A percentile compares a stretch with the other conserved stretches of the same genome.
phyloP scores from a whole-genome alignment of 805 yeast species.

The Yamadazyma scolyti region DNA sequence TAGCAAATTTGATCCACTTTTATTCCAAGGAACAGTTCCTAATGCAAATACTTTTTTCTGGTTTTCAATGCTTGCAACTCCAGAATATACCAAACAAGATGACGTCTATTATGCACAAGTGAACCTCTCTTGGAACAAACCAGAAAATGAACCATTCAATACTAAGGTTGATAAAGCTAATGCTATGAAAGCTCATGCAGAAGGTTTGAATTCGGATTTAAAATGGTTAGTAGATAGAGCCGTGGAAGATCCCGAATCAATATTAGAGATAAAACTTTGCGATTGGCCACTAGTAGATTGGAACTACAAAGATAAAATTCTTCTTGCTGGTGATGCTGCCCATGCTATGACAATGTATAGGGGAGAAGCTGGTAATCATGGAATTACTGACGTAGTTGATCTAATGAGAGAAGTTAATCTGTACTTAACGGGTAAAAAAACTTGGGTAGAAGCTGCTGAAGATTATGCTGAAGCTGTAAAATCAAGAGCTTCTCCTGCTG shows the following conservation, averaged over 20 bases:
- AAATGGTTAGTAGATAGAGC: constrained; percentile 13
- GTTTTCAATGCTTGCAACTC: constrained; percentile 21
- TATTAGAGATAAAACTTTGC: constrained; percentile 13
- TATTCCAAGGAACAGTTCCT: constrained; percentile 28
- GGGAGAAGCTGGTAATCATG: constrained; percentile 18
- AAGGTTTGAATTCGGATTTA: constrained; percentile 13
- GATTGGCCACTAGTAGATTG: constrained; percentile 16
- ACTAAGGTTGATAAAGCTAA: constrained; percentile 13
- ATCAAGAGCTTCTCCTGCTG: constrained; percentile 15
- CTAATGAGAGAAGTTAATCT: constrained; percentile 11
- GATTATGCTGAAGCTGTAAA: constrained; percentile 10
- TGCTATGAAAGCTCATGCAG: constrained; percentile 13
- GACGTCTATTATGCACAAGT: constrained; percentile 15
- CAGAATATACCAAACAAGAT: constrained; percentile 12
- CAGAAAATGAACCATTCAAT: constrained; percentile 12
- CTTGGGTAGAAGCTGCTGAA: constrained; percentile 11
- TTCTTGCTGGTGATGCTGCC: constrained; percentile 17
- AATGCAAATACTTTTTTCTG: constrained; percentile 20
- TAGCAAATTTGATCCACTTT: constrained; percentile 19
- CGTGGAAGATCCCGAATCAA: constrained; percentile 7
- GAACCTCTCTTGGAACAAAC: constrained; percentile 15
- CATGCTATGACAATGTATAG: constrained; percentile 20
- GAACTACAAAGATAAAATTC: constrained; percentile 8
- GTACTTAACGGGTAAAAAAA: constrained; percentile 3
- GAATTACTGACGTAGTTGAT: constrained; percentile 14